Conservation (phyloP, 1,284 basidiomycete genomes). For the Pseudozyma tsukubaensis region DNA sequence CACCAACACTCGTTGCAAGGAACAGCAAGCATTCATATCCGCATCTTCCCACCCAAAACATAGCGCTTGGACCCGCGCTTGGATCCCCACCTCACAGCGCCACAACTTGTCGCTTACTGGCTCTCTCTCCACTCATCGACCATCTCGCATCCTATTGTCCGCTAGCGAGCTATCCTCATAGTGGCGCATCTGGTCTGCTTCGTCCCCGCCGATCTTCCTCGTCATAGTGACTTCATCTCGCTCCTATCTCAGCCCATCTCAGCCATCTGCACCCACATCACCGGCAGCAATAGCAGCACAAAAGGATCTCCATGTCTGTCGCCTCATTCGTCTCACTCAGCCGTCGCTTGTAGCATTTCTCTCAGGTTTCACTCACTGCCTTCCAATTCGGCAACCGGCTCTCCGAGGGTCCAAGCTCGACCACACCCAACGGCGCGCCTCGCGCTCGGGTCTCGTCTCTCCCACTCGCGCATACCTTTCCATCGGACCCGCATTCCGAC, state of each 20-base stretch:
- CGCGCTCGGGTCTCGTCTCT: not conserved
- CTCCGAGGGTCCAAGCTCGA: not conserved
- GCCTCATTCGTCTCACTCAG: too few species aligned
- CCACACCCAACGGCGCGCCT: not conserved
- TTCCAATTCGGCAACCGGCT: not conserved
- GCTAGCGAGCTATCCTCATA: too few species aligned
- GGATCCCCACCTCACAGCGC: not conserved
- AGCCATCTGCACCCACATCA: too few species aligned
- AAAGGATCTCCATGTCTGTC: too few species aligned
- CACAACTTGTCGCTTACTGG: not conserved
- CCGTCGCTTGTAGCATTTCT: not conserved
- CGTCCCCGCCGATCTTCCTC: too few species aligned
- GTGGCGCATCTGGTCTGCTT: too few species aligned
- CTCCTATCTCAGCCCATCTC: too few species aligned
- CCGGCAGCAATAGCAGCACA: too few species aligned
- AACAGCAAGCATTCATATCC: not conserved
- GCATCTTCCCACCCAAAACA: not conserved
- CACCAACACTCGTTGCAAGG: too few species aligned
- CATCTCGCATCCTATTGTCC: too few species aligned
- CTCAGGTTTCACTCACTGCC: not conserved
- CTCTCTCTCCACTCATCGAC: not conserved
- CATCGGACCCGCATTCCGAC: not conserved
- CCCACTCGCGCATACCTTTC: not conserved
- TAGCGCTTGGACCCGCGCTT: constrained; percentile 4
- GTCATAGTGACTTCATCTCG: too few species aligned